Percentiles rank a stretch among this genome's conserved stretches.
Conservation (phyloP, 257 asterid species). For the Nicotiana tomentosiformis region DNA sequence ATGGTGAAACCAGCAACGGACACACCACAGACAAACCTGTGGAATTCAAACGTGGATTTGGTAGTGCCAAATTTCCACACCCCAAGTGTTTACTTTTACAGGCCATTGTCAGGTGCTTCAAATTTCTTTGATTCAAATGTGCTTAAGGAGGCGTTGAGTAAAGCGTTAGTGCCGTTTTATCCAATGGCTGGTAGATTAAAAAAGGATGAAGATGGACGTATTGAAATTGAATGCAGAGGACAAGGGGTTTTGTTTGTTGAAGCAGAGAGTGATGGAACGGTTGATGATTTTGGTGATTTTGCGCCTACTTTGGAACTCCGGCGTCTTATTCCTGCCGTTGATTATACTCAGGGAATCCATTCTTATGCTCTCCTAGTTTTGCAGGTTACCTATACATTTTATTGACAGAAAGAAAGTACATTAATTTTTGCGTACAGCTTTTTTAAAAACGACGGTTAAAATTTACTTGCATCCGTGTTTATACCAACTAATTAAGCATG, state of each 20-base stretch:
- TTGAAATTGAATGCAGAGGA: slow-evolving; percentile 51
- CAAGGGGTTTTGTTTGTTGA: slow-evolving; percentile 41
- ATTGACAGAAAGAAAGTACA: no score
- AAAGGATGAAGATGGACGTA: slow-evolving; percentile 49
- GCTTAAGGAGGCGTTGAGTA: slow-evolving; percentile 35
- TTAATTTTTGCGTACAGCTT: no score
- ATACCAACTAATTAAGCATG: no score
- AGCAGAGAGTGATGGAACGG: slow-evolving; percentile 36
- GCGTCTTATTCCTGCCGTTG: slow-evolving; percentile 38
- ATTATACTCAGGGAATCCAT: slow-evolving; percentile 49
- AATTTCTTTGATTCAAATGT: slow-evolving; percentile 10
- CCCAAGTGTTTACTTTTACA: slow-evolving; percentile 51
- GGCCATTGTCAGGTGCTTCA: slow-evolving; percentile 4
- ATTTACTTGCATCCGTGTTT: no score
- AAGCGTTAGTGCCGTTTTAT: slow-evolving; percentile 38
- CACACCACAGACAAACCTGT: slow-evolving; percentile 34
- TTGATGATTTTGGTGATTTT: slow-evolving; percentile 52
- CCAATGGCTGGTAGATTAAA: slow-evolving; percentile 53
- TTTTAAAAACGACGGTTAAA: no score
- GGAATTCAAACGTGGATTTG: slow-evolving; percentile 44
- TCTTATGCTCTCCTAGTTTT: slow-evolving; percentile 59
- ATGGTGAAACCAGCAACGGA: slow-evolving; percentile 54
- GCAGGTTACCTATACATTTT: slow-evolving; percentile 34
- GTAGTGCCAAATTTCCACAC: slow-evolving; percentile 47
- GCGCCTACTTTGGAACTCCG: slow-evolving; percentile 38